These are phyloP conservation scores for Pseudoperonospora humuli DNA, from an alignment of 352 stramenopile genomes.

Conservation along the genomic window DNA sequence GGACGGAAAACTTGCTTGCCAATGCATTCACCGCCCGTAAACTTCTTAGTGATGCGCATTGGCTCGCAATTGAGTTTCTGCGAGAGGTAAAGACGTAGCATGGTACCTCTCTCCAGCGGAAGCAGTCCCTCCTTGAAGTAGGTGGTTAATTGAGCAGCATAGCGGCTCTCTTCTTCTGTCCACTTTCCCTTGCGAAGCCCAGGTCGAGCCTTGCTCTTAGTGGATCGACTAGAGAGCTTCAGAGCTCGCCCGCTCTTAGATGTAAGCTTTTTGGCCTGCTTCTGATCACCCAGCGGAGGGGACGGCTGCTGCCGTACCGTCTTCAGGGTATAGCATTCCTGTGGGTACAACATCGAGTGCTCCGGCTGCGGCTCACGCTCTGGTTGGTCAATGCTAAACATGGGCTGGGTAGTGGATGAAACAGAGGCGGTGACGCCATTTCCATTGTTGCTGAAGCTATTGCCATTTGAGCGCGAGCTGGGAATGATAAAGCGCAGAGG, in stretches of 20 bases:
- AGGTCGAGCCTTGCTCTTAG: constrained; percentile 80
- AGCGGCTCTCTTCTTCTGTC: constrained; percentile 76
- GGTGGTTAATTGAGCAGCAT: constrained; percentile 62
- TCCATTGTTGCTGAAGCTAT: constrained; percentile 5
- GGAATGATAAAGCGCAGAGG: constrained; percentile 77
- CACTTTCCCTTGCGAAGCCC: constrained; percentile 83
- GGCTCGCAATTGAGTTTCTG: constrained; percentile 90
- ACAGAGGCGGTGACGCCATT: constrained; percentile 2
- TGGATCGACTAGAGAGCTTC: constrained; percentile 61
- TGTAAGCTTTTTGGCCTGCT: constrained; percentile 42
- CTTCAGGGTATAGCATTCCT: constrained; percentile 19
- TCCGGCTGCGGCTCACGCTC: constrained; percentile 22
- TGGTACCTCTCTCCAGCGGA: constrained; percentile 79
- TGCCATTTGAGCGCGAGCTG: constrained; percentile 29
- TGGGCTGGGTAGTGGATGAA: constrained; percentile 1
- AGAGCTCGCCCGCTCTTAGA: constrained; percentile 41
- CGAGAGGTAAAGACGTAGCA: constrained; percentile 86
- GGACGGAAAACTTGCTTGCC: constrained; percentile 86
- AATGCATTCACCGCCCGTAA: constrained; percentile 86
- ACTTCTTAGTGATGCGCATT: constrained; percentile 92
- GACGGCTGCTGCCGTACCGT: constrained; percentile 16
- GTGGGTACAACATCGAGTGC: constrained; percentile 18
- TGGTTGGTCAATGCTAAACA: constrained; percentile 16
- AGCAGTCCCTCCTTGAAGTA: constrained; percentile 84
- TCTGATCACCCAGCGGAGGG: constrained; percentile 11